Evolutionary conservation across 257 asterid species (phyloP).

Genomic region (Solanum gracilifrons): DNA sequence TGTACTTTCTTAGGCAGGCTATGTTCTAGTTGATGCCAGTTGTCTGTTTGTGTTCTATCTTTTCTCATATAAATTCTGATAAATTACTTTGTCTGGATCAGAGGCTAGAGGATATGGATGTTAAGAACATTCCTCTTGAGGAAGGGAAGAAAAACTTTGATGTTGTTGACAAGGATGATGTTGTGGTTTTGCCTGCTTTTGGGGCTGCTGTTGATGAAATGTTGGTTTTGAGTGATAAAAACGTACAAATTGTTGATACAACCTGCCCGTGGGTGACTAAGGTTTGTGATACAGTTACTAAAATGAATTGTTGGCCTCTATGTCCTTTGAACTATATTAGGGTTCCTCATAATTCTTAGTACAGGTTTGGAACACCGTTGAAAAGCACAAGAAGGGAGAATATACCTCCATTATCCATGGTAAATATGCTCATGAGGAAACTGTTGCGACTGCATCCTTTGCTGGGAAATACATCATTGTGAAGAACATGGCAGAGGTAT

Average conservation of each 20-base stretch:
- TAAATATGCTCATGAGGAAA: slow-evolving; percentile 87
- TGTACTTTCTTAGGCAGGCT: neutral
- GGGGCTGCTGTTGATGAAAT: slow-evolving; percentile 95
- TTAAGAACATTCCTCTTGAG: slow-evolving; percentile 51
- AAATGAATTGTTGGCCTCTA: neutral
- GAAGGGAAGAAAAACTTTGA: slow-evolving; percentile 59
- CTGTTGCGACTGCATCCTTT: slow-evolving; percentile 96
- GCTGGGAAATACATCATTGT: slow-evolving; percentile 84
- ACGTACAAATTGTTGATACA: slow-evolving; percentile 92
- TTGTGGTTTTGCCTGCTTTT: slow-evolving; percentile 89
- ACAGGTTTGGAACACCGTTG: slow-evolving; percentile 92
- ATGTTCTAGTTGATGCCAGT: neutral
- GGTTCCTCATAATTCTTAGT: neutral
- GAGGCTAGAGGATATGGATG: slow-evolving; percentile 78
- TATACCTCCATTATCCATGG: slow-evolving; percentile 93
- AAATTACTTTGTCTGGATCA: slow-evolving; percentile 14
- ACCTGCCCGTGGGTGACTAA: slow-evolving; percentile 99
- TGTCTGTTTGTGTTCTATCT: neutral
- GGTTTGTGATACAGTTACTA: slow-evolving; percentile 26
- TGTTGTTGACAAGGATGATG: slow-evolving; percentile 71
- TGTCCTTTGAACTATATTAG: neutral
- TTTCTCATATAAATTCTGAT: neutral
- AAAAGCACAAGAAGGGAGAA: slow-evolving; percentile 95
- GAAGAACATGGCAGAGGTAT: slow-evolving; percentile 89
- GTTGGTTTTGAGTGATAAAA: slow-evolving; percentile 67